phyloP scores from a whole-genome alignment of 2,329 filamentous ascomycete genomes.

The Metarhizium rileyi region DNA sequence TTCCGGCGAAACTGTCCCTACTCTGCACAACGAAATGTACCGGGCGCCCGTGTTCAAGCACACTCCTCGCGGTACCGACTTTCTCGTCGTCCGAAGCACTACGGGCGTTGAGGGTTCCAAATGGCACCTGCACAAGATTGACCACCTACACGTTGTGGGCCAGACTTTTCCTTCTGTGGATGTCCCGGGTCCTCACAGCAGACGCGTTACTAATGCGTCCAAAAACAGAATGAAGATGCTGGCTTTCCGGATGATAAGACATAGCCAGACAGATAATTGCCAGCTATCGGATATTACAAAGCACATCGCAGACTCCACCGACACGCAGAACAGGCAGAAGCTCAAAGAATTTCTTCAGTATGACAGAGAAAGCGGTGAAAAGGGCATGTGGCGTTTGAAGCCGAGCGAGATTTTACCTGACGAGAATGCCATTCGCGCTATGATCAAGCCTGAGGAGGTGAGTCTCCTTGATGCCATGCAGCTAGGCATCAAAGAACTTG shows the following conservation, averaged over 20 bases:
- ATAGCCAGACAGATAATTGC: constrained; percentile 58
- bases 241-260: constrained; percentile 77
- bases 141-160: constrained; percentile 83
- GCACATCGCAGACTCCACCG: constrained; percentile 86
- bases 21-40: constrained; percentile 92
- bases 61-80: constrained; percentile 66
- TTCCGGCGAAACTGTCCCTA: constrained; percentile 79
- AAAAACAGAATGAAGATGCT: constrained; percentile 98
- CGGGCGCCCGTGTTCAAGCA: constrained; percentile 91
- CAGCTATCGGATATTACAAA: constrained; percentile 78
- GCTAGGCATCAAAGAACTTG: constrained; percentile 80
- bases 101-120: constrained; percentile 68
- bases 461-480: constrained; percentile 96
- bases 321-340: constrained; percentile 92
- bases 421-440: constrained; percentile 67
- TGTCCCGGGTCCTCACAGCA: constrained; percentile 84
- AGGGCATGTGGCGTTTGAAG: constrained; percentile 72
- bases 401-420: constrained; percentile 68
- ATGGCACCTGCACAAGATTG: constrained; percentile 81
- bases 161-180: constrained; percentile 89
- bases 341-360: constrained; percentile 94
- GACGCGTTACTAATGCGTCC: constrained; percentile 91
- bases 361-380: constrained; percentile 62
- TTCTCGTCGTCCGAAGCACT: constrained; percentile 72
- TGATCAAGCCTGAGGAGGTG: constrained; percentile 93